phyloP scores from a whole-genome alignment of 164 flowering plant genomes.

The Vitis riparia region DNA sequence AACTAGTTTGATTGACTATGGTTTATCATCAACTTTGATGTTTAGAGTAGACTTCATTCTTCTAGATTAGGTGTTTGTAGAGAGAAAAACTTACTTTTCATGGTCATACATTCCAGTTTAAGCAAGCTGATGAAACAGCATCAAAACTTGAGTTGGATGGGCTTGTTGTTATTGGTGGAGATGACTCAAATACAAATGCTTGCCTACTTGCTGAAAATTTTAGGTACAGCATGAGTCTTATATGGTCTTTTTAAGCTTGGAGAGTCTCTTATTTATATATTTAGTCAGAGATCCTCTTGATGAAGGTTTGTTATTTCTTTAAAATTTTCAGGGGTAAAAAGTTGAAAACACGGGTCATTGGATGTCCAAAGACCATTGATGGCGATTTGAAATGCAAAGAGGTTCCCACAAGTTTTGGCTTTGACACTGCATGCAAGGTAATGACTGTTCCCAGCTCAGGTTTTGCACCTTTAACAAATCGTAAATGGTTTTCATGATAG shows the following conservation, averaged over 20 bases:
- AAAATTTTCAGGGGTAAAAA: constrained; percentile 51
- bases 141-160: constrained; percentile 93
- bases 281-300: too few species aligned
- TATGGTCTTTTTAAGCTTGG: too few species aligned
- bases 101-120: constrained; percentile 53
- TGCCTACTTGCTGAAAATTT: constrained; percentile 97
- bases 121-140: constrained; percentile 93
- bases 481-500: background rate
- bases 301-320: too few species aligned
- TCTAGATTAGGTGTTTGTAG: too few species aligned
- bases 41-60: too few species aligned
- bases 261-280: too few species aligned
- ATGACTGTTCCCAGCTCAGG: background rate
- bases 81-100: too few species aligned
- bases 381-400: constrained; percentile 95
- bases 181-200: constrained; percentile 98
- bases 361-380: constrained; percentile 96
- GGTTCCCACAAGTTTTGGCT: constrained; percentile 94
- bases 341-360: constrained; percentile 76
- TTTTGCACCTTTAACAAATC: too few species aligned
- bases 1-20: too few species aligned
- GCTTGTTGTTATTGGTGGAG: constrained; percentile 97
- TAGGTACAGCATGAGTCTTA: constrained; percentile 39
- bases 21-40: too few species aligned
- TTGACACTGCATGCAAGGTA: constrained; percentile 98